phyloP scores from a whole-genome alignment of 2,329 filamentous ascomycete species.

The Diplodia corticola region DNA sequence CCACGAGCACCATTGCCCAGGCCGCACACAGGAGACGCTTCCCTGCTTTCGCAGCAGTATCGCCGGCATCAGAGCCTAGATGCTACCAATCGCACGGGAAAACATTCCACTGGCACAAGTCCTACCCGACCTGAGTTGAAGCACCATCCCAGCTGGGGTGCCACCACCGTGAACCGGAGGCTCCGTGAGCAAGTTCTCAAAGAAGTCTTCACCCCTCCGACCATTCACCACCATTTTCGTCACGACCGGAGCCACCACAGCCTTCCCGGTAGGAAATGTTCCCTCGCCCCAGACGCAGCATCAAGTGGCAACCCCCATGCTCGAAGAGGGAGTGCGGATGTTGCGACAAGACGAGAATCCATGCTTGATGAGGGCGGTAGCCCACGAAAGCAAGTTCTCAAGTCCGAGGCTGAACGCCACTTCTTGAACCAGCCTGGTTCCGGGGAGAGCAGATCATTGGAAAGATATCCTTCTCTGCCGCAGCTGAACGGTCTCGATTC shows the following conservation, averaged over 20 bases:
- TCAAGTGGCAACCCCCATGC: conserved; percentile 28
- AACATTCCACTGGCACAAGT: conserved; percentile 27
- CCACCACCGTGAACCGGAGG: conserved; percentile 85
- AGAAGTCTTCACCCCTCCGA: conserved; percentile 84
- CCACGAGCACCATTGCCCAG: conserved; percentile 42
- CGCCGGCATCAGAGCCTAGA: conserved; percentile 40
- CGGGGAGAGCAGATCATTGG: conserved; percentile 20
- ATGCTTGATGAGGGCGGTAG: conserved; percentile 9
- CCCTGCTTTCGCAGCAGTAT: conserved; percentile 36
- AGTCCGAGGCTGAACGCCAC: conserved; percentile 41
- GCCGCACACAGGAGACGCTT: conserved; percentile 30
- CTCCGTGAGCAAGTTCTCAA: conserved; percentile 89
- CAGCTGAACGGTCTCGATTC: conserved; percentile 29
- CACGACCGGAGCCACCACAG: conserved; percentile 48
- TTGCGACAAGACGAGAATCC: conserved; percentile 26
- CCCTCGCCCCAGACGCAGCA: neutral
- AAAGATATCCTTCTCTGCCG: conserved; percentile 21
- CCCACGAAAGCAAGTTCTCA: conserved; percentile 44
- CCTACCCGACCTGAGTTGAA: conserved; percentile 46
- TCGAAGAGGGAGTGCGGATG: conserved; percentile 42
- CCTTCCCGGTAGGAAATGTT: conserved; percentile 16
- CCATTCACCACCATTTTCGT: conserved; percentile 73
- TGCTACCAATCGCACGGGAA: conserved; percentile 25
- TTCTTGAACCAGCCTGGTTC: conserved; percentile 2
- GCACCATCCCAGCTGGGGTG: conserved; percentile 71